phyloP scores from a whole-genome alignment of 345 rosid species.

The Isatis tinctoria region DNA sequence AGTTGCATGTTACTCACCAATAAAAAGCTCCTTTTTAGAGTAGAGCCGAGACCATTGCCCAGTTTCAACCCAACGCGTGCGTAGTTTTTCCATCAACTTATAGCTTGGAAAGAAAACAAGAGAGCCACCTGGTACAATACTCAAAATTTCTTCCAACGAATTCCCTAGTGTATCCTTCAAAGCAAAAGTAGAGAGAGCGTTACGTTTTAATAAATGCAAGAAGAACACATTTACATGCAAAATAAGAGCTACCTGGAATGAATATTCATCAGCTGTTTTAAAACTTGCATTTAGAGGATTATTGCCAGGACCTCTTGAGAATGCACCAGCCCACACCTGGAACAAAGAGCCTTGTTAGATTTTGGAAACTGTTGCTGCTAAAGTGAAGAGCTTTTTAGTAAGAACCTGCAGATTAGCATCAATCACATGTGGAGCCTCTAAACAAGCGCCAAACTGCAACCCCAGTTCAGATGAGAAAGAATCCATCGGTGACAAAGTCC shows the following conservation, averaged over 20 bases:
- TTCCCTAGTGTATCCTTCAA: slow-evolving; percentile 84
- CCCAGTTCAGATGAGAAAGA: slow-evolving; percentile 97
- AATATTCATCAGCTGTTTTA: slow-evolving; percentile 74
- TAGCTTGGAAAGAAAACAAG: slow-evolving; percentile 97
- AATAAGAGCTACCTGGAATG: slow-evolving; percentile 67
- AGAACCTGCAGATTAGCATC: slow-evolving; percentile 79
- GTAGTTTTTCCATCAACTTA: slow-evolving; percentile 88
- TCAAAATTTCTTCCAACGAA: slow-evolving; percentile 77
- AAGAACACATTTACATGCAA: slow-evolving; percentile 15
- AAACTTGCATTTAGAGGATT: slow-evolving; percentile 81
- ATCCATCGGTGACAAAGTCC: slow-evolving; percentile 88
- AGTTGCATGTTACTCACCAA: slow-evolving; percentile 44
- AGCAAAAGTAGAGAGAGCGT: slow-evolving; percentile 4
- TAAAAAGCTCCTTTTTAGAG: slow-evolving; percentile 62
- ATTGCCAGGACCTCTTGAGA: slow-evolving; percentile 68
- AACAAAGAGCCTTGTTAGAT: slow-evolving; percentile 23
- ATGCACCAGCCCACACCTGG: slow-evolving; percentile 78
- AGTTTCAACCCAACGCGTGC: slow-evolving; percentile 84
- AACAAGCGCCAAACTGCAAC: slow-evolving; percentile 80
- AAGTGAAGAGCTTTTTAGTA: neutral
- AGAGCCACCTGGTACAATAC: slow-evolving; percentile 78
- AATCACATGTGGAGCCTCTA: slow-evolving; percentile 98
- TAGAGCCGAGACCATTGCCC: slow-evolving; percentile 81
- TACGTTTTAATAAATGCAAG: neutral
- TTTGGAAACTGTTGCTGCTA: neutral